phyloP scores from a whole-genome alignment of 192 early-diverging fungal species.

The Entomortierella chlamydospora region DNA sequence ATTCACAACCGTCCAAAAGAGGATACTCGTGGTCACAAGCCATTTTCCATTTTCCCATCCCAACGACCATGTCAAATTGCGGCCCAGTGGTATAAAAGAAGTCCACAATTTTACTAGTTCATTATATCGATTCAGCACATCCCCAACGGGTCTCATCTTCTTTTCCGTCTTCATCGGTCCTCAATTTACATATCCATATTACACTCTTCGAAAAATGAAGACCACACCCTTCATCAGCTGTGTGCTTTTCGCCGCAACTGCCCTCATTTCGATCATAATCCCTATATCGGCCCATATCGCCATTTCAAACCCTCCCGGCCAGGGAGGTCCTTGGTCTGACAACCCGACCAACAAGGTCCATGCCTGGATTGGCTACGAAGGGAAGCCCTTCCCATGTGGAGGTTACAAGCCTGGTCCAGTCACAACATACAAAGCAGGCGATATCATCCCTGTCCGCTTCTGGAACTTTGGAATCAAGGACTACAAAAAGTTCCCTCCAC shows the following conservation, averaged over 20 bases:
- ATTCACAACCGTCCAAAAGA: too few relatives aligned
- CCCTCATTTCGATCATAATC: slow-evolving; percentile 28
- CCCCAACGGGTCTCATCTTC: too few relatives aligned
- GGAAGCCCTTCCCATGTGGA: slow-evolving; percentile 55
- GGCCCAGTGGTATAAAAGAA: too few relatives aligned
- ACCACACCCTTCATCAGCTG: slow-evolving; percentile 13
- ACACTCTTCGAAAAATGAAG: slow-evolving; percentile 53
- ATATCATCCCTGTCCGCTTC: slow-evolving; percentile 61
- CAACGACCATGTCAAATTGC: too few relatives aligned
- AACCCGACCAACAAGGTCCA: slow-evolving; percentile 25
- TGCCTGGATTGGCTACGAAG: slow-evolving; percentile 43
- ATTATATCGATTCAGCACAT: too few relatives aligned
- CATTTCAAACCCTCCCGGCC: slow-evolving; percentile 49
- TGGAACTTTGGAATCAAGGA: slow-evolving; percentile 39
- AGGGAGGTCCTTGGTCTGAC: slow-evolving; percentile 50
- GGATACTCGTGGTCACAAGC: too few relatives aligned
- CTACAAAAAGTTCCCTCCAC: slow-evolving; percentile 37
- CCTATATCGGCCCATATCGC: slow-evolving; percentile 45
- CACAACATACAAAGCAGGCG: slow-evolving; percentile 60
- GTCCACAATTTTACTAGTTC: too few relatives aligned
- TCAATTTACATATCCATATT: too few relatives aligned
- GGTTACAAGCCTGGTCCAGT: slow-evolving; percentile 53
- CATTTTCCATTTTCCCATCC: too few relatives aligned
- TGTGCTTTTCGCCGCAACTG: slow-evolving; percentile 15
- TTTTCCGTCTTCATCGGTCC: too few relatives aligned